Base-by-base conservation (phyloP, 352 stramenopile genomes). In the Pseudoperonospora humuli region DNA sequence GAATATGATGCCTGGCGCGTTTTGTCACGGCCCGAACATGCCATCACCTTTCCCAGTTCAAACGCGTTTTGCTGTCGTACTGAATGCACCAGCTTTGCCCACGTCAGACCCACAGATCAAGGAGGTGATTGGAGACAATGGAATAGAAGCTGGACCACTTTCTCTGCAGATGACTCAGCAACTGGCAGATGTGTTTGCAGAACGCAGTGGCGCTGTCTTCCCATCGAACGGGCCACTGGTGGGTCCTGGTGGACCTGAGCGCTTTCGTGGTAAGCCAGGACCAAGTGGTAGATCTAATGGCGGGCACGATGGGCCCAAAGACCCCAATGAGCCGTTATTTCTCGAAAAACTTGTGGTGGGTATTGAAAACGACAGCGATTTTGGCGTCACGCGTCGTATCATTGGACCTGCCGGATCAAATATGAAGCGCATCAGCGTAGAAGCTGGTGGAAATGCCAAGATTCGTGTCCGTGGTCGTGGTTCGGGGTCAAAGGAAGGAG, bases 361-460 rank as follows among this genome's bases (percentile, higher is more conserved):
- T 0, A 92, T 94, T n/a, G 82, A 94, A 26, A 79, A 84, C 10
- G 82, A 94, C 35, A 83, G 54, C 39, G 82, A 92, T 20, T 94
- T 94, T 57, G 72, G 75, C 7, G 79, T 91, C 24, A 90, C 79
- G 15, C 77, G 79, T 1, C 76, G 79, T 20, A 88, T 94, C 41
- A 90, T 94, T 39, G 82, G 82, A 4, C 79, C 75, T 13, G 67
- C 61, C 0, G 82, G 79, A 4, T 80, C 75, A 3, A 74, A 94
- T 41, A 88, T 94, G 74, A 92, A 94, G 54, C 82, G 82, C 11
- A 94, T 94, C 46, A 90, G 76, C 32, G 53, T 81, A 11, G 82
- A 94, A 31, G 74, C 82, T 1, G 69, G 79, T 18, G 79, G 79
- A 0, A 82, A 82, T 34, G 79, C 82, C 27, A 92, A 90, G 48